Evolutionary conservation across 2,329 filamentous ascomycete species (phyloP), one percentile per base, ranked within the genome.

Genomic region (Penicillium sp.): DNA sequence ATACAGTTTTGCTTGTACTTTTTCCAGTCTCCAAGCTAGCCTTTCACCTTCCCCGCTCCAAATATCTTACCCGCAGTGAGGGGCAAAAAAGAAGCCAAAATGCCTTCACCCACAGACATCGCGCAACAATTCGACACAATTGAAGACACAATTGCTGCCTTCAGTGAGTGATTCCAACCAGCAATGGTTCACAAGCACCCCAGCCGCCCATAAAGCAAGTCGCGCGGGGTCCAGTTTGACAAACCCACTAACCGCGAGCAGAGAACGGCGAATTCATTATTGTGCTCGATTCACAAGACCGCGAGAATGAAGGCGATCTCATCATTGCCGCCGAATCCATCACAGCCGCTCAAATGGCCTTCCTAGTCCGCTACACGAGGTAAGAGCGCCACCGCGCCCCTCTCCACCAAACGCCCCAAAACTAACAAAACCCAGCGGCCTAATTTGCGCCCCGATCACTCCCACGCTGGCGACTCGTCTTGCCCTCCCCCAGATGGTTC

Each of bases 281-380:
- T 58, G 93, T 97, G 36, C 90, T 99, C 68, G 94, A 99, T 79
- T 89, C 90, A 64, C 86, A 91, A 60, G 85, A 87, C 58, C 92
- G 94, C 74, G 94, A 99, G 76, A 99, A 99, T 75, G 94, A 99
- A 82, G 94, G 92, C 74, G 94, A 99, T 78, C 85, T 99, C 45
- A 97, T 97, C 75, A 95, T 97, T 70, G 90, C 94, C 62, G 93
- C 92, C 58, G 80, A 91, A 63, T 83, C 88, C 67, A 79, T 97
- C 60, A 96, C 93, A 8, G 82, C 92, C 22, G 83, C 89, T 61
- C 93, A 97, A 77, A 95, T 96, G 87, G 90, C 92, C 67, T 99
- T 97, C 80, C 88, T 99, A 83, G 85, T 99, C 74, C 90, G 92
- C 67, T 86, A 96, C 80, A 89, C 89, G 38, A 91, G 77, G 77